These are phyloP conservation scores for Clonostachys rhizophaga DNA, from an alignment of 2,329 filamentous ascomycete species.

Conservation along the genomic window DNA sequence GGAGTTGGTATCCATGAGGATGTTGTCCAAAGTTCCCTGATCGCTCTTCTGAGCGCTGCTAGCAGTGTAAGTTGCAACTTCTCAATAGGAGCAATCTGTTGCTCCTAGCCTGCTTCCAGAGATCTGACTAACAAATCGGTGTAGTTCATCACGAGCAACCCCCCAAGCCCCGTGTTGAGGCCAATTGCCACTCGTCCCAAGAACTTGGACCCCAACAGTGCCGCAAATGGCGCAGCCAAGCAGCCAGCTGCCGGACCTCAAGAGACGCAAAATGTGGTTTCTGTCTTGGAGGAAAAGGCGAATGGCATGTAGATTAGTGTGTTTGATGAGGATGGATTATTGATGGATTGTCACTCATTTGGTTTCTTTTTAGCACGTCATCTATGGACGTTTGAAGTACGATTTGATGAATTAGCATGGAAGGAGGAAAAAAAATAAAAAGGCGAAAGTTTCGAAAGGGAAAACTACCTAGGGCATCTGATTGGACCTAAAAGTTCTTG, in stretches of 20 bases:
- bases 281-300: conserved; percentile 30
- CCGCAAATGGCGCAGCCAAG: background rate
- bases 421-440: too few relatives aligned
- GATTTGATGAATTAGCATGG: too few relatives aligned
- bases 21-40: conserved; percentile 83
- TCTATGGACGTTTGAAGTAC: too few relatives aligned
- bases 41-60: conserved; percentile 79
- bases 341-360: too few relatives aligned
- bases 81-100: conserved; percentile 10
- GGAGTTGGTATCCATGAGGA: conserved; percentile 90
- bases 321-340: too few relatives aligned
- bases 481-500: too few relatives aligned
- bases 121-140: background rate
- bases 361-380: too few relatives aligned
- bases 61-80: conserved; percentile 80
- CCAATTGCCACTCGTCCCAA: conserved; percentile 29
- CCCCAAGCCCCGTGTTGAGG: conserved; percentile 62
- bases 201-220: background rate
- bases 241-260: conserved; percentile 1
- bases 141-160: conserved; percentile 69
- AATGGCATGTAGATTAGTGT: conserved; percentile 19
- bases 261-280: conserved; percentile 20
- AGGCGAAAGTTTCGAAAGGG: too few relatives aligned
- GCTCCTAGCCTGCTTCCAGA: conserved; percentile 1
- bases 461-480: too few relatives aligned